Conservation (phyloP, 441 rosid genomes). For the Pelargonium australe region DNA sequence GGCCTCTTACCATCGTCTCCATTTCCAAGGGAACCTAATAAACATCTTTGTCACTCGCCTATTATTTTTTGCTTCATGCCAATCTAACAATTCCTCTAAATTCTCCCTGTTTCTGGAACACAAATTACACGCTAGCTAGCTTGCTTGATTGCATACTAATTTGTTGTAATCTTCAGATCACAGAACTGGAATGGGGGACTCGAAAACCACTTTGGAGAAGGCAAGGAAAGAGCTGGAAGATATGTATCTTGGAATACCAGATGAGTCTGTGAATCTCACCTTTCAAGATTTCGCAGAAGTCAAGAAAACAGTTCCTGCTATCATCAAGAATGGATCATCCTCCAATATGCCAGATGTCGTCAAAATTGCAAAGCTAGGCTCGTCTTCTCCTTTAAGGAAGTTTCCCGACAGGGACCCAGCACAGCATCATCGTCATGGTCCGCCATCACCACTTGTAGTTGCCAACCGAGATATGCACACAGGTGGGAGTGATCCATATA, state of each 20-base stretch:
- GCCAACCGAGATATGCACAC: no score
- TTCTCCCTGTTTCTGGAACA: not conserved
- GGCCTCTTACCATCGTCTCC: constrained; percentile 12
- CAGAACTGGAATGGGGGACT: constrained; percentile 31
- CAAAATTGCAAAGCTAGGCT: constrained; percentile 16
- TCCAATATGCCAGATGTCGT: not conserved
- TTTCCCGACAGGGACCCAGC: constrained; percentile 26
- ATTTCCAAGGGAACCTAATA: constrained; percentile 12
- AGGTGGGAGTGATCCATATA: no score
- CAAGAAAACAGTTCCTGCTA: constrained; percentile 6
- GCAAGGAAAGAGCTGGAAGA: constrained; percentile 59
- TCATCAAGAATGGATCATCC: not conserved
- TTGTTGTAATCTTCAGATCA: not conserved
- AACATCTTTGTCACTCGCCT: not conserved
- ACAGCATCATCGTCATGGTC: not conserved
- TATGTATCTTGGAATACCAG: constrained; percentile 52
- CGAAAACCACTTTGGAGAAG: constrained; percentile 28
- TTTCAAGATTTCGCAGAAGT: constrained; percentile 50
- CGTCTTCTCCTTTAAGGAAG: constrained; percentile 20
- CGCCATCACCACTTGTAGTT: no score
- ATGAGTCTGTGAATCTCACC: constrained; percentile 67
- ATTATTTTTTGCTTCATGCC: not conserved
- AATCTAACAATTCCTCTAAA: constrained; percentile 2
- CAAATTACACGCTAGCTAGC: no score
- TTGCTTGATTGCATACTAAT: no score